phyloP scores from a whole-genome alignment of 2,329 filamentous ascomycete species.

The Didymella pinodella region DNA sequence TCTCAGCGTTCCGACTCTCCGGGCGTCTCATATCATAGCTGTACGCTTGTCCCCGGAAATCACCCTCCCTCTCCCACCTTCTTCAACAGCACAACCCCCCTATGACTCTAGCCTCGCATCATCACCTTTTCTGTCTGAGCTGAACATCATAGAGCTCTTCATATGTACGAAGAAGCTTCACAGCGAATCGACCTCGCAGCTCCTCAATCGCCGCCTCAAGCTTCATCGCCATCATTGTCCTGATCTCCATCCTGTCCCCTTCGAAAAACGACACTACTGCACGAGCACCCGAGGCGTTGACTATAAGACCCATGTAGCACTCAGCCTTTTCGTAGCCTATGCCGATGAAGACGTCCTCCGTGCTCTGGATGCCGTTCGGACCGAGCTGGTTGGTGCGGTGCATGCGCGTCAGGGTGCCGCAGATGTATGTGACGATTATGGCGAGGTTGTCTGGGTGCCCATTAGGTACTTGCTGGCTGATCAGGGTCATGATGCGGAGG shows the following conservation, averaged over 20 bases:
- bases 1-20: neutral
- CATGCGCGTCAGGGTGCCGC: neutral
- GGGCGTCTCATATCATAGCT: neutral
- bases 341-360: neutral
- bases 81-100: neutral
- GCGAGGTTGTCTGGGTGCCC: neutral
- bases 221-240: neutral
- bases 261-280: neutral
- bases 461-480: neutral
- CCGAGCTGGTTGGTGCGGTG: neutral
- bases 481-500: neutral
- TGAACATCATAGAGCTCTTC: neutral
- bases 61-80: neutral
- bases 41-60: neutral
- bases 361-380: neutral
- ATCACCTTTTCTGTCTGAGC: neutral
- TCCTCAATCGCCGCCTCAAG: neutral
- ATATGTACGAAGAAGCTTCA: neutral
- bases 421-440: neutral
- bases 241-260: neutral
- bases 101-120: neutral
- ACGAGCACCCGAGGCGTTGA: neutral
- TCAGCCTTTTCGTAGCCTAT: neutral
- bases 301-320: slow-evolving; percentile 3
- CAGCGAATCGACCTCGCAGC: neutral